Evolutionary conservation across 23 red algal species (phyloP).

Genomic region (Gracilaria gracilis): DNA sequence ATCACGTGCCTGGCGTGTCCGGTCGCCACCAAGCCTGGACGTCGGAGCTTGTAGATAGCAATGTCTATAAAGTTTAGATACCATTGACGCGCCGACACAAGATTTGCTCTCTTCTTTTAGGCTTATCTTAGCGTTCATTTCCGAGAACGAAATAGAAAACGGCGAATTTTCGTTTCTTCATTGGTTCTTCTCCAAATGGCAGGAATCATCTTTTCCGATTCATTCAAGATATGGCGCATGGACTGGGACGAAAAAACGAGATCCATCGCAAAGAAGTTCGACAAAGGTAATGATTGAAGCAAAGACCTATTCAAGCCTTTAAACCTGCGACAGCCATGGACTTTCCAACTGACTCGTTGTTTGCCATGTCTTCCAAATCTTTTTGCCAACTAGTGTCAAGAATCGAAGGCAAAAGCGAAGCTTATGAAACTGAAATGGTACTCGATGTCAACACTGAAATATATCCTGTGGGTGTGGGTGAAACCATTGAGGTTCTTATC

Average conservation of each 20-base stretch:
- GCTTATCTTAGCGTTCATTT: neutral
- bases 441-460: conserved; percentile 88
- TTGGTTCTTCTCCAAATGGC: neutral
- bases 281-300: conserved; percentile 11
- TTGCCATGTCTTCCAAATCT: neutral
- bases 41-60: too few species aligned
- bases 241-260: conserved; percentile 34
- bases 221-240: conserved; percentile 35
- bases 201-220: conserved; percentile 37
- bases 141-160: neutral
- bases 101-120: neutral
- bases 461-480: conserved; percentile 60
- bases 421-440: conserved; percentile 74
- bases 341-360: neutral
- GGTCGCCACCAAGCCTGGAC: too few species aligned
- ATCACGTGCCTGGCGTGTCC: too few species aligned
- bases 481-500: conserved; percentile 68
- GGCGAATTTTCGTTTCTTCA: neutral
- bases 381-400: conserved; percentile 70
- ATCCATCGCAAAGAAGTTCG: conserved; percentile 26
- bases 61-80: too few species aligned
- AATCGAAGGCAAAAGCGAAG: conserved; percentile 73
- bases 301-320: neutral
- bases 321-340: neutral
- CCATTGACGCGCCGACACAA: too few species aligned